Base-by-base conservation (phyloP, 345 rosid genomes). In the Lumnitzera racemosa region DNA sequence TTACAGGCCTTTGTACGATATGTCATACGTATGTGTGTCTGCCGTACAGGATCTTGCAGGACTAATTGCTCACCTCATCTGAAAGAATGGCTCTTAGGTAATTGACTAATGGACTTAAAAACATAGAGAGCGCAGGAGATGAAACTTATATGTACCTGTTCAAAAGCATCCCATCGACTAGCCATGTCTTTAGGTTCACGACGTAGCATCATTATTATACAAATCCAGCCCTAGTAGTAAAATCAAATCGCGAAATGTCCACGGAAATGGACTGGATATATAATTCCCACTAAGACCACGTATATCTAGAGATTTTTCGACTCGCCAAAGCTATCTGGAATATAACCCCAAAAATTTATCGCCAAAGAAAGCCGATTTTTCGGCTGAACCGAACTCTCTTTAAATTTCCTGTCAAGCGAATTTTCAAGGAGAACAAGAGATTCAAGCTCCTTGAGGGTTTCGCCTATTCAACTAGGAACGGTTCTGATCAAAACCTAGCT, bases 151-250 rank as follows among this genome's bases (percentile, higher is more conserved):
- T n/a, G n/a, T n/a, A n/a, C n/a, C n/a, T n/a, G n/a, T n/a, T n/a
- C n/a, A n/a, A n/a, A n/a, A n/a, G n/a, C n/a, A n/a, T n/a, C n/a
- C n/a, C n/a, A n/a, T n/a, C n/a, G n/a, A n/a, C n/a, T n/a, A n/a
- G n/a, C n/a, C n/a, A n/a, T n/a, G n/a, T n/a, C n/a, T n/a, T n/a
- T n/a, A n/a, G n/a, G n/a, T n/a, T n/a, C n/a, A n/a, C n/a, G n/a
- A n/a, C n/a, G n/a, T n/a, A n/a, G n/a, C n/a, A 5, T 13, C 64
- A 61, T 75, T 78, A 49, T 55, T 27, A 54, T 75, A 69, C 61
- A 78, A 63, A 51, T 78, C 80, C 27, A 78, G 75, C 77, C 74
- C 74, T 56, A 78, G 59, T 0, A 75, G 70, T 24, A 75, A 56
- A 61, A 62, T 58, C 59, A 72, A 13, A 29, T 58, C 61, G 13